Conservation (phyloP, 208 protist species). For the Leishmania braziliensis region DNA sequence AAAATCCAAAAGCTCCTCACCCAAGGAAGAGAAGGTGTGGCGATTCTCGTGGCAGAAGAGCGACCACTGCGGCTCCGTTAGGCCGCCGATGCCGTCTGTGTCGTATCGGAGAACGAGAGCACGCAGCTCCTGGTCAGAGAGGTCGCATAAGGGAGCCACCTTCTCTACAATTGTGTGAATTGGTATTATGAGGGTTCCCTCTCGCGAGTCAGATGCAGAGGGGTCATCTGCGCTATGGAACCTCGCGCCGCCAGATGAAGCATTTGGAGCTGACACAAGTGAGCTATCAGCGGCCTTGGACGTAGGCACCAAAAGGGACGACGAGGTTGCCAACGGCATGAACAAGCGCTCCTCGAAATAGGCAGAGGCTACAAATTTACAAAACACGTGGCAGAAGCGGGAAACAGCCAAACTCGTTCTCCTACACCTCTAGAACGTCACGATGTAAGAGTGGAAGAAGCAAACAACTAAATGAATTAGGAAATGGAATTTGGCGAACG, state of each 20-base stretch:
- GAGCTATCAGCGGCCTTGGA: neutral
- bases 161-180: slow-evolving; percentile 60
- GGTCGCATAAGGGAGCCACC: slow-evolving; percentile 48
- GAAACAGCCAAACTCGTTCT: neutral
- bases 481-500: slow-evolving; percentile 1
- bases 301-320: neutral
- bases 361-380: neutral
- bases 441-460: neutral
- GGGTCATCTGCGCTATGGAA: neutral
- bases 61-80: slow-evolving; percentile 71
- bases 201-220: neutral
- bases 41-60: slow-evolving; percentile 77
- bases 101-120: slow-evolving; percentile 65
- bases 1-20: slow-evolving; percentile 60
- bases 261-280: neutral
- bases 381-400: neutral
- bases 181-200: slow-evolving; percentile 43
- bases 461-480: neutral
- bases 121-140: slow-evolving; percentile 44
- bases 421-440: neutral
- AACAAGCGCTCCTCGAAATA: neutral
- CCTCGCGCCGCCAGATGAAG: neutral
- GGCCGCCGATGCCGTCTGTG: slow-evolving; percentile 47
- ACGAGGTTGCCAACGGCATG: slow-evolving; percentile 24
- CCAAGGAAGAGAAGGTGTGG: slow-evolving; percentile 54